A percentile compares a stretch with the other conserved stretches of the same genome.
phyloP scores from a whole-genome alignment of 2,329 filamentous ascomycete species.

The Apiospora hydei region DNA sequence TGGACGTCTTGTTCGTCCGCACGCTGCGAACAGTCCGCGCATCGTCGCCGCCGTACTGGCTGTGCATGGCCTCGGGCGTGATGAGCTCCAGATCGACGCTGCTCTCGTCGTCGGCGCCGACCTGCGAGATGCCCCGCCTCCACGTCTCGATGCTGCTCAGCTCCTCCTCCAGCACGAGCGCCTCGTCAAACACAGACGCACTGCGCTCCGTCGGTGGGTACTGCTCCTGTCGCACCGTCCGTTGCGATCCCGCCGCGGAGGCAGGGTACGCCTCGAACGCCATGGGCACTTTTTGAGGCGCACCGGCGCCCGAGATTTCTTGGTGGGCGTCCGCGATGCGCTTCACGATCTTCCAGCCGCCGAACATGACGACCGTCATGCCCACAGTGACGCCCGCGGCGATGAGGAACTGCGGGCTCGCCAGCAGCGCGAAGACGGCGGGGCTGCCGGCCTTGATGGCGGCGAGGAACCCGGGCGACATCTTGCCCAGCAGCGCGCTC shows the following conservation, averaged over 20 bases:
- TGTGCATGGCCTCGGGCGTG: constrained; percentile 58
- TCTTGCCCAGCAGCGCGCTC: too few relatives aligned
- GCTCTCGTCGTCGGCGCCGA: constrained; percentile 51
- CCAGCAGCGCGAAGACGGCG: constrained; percentile 83
- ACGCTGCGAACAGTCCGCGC: constrained; percentile 39
- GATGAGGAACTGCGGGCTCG: constrained; percentile 93
- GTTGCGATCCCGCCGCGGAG: constrained; percentile 32
- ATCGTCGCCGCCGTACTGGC: constrained; percentile 51
- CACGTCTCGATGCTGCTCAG: constrained; percentile 65
- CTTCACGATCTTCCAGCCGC: constrained; percentile 97
- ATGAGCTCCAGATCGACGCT: constrained; percentile 63
- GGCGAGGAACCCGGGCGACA: too few relatives aligned
- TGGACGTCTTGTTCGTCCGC: constrained; percentile 40
- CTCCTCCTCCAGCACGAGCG: constrained; percentile 64
- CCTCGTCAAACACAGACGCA: constrained; percentile 55
- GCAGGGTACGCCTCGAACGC: constrained; percentile 39
- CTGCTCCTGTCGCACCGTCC: constrained; percentile 15
- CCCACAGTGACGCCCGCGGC: constrained; percentile 88
- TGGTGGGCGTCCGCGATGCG: constrained; percentile 64
- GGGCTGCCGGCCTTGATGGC: constrained; percentile 67
- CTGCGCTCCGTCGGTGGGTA: constrained; percentile 33
- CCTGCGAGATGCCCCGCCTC: constrained; percentile 62
- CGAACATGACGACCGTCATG: constrained; percentile 94
- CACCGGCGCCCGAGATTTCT: constrained; percentile 27
- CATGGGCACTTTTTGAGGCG: constrained; percentile 36